A percentile compares a stretch with the other conserved stretches of the same genome.
phyloP scores from a whole-genome alignment of 306 rosid genomes.

The Carpinus fangiana region DNA sequence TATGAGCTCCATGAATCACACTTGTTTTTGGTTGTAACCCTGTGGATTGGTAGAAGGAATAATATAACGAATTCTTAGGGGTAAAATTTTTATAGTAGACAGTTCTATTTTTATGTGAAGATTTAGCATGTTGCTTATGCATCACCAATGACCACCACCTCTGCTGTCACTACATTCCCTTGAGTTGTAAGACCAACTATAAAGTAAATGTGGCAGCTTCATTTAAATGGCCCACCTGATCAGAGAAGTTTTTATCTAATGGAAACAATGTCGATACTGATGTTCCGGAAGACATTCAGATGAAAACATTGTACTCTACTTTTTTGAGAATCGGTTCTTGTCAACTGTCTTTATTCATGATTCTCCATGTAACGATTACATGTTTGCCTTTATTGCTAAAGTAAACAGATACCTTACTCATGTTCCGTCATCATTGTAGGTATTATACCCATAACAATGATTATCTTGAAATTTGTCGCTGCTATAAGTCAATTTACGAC shows the following conservation, averaged over 20 bases:
- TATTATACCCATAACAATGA: slow-evolving; percentile 73
- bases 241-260: neutral
- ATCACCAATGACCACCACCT: neutral
- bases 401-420: slow-evolving; percentile 12
- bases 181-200: neutral
- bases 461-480: slow-evolving; percentile 90
- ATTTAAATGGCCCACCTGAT: neutral
- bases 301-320: neutral
- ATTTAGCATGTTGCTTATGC: neutral
- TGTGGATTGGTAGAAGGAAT: neutral
- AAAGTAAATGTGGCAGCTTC: neutral
- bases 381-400: neutral
- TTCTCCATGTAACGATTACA: neutral
- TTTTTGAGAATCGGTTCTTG: neutral
- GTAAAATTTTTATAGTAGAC: neutral
- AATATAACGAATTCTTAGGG: neutral
- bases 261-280: neutral
- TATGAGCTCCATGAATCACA: neutral
- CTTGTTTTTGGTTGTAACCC: neutral
- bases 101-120: neutral
- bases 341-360: neutral
- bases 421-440: slow-evolving; percentile 40
- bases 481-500: slow-evolving; percentile 80
- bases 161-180: neutral
- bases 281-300: neutral